Percentiles rank a stretch among this genome's conserved stretches.
These are phyloP conservation scores for Akanthomyces muscarius DNA, from an alignment of 2,329 filamentous ascomycete species.

Conservation along the genomic window DNA sequence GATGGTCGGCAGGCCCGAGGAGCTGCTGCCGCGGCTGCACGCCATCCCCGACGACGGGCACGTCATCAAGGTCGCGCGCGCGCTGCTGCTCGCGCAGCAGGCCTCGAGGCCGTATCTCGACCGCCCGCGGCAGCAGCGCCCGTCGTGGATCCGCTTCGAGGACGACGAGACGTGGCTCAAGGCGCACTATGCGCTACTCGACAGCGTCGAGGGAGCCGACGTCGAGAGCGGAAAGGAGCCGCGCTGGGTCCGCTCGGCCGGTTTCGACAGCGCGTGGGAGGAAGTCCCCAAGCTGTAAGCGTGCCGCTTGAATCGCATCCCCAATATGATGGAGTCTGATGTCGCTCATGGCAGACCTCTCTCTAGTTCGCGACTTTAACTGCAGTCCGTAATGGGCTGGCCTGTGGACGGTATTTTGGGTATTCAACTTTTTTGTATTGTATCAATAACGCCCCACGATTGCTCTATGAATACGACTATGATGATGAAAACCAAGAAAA, in stretches of 20 bases:
- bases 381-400: neutral
- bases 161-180: slow-evolving; percentile 56
- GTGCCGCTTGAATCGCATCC: neutral
- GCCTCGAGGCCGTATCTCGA: slow-evolving; percentile 41
- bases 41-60: slow-evolving; percentile 72
- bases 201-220: slow-evolving; percentile 49
- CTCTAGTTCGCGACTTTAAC: neutral
- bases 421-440: slow-evolving; percentile 20
- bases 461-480: slow-evolving; percentile 17
- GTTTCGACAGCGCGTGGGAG: slow-evolving; percentile 64
- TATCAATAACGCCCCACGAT: slow-evolving; percentile 18
- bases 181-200: slow-evolving; percentile 58
- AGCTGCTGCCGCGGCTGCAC: slow-evolving; percentile 46
- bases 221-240: slow-evolving; percentile 30
- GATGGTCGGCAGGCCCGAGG: slow-evolving; percentile 44
- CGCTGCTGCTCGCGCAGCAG: slow-evolving; percentile 60
- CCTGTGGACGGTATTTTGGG: neutral
- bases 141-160: slow-evolving; percentile 48
- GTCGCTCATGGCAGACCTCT: too few species aligned
- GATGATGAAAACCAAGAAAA: neutral
- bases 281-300: slow-evolving; percentile 28
- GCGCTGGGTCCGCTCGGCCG: slow-evolving; percentile 59
- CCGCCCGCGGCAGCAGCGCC: slow-evolving; percentile 31
- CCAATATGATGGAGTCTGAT: neutral
- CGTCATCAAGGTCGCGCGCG: slow-evolving; percentile 68